A percentile compares a stretch with the other conserved stretches of the same genome.
These are phyloP conservation scores for Aspergillus funiculosus DNA, from an alignment of 495 filamentous ascomycete genomes.

Conservation along the genomic window DNA sequence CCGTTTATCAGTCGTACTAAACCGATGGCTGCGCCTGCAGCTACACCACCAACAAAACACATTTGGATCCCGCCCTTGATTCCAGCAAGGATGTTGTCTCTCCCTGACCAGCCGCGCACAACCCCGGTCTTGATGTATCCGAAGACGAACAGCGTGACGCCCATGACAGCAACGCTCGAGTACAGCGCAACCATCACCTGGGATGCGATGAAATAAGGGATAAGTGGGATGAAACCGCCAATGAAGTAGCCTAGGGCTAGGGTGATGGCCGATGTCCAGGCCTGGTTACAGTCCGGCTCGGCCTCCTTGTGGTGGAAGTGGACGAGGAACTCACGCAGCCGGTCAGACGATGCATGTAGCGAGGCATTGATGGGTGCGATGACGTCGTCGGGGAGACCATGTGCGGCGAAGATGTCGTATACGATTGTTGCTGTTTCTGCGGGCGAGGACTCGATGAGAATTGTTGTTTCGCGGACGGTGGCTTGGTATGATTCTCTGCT, in stretches of 20 bases:
- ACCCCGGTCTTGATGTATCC: constrained; percentile 65
- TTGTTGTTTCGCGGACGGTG: constrained; percentile 40
- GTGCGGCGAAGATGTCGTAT: constrained; percentile 46
- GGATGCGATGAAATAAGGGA: constrained; percentile 65
- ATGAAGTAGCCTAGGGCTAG: constrained; percentile 68
- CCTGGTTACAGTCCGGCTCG: constrained; percentile 46
- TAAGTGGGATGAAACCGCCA: constrained; percentile 64
- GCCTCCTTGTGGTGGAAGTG: constrained; percentile 51
- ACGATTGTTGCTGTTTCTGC: constrained; percentile 39
- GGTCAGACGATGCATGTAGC: constrained; percentile 41
- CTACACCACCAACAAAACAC: constrained; percentile 59
- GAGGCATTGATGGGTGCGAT: constrained; percentile 40
- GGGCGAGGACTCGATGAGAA: constrained; percentile 35
- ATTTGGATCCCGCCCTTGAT: constrained; percentile 54
- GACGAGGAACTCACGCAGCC: constrained; percentile 52
- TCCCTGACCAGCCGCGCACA: constrained; percentile 35
- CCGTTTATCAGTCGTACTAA: constrained; percentile 47
- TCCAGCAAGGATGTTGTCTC: constrained; percentile 37
- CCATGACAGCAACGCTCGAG: constrained; percentile 65
- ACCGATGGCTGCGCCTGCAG: constrained; percentile 59
- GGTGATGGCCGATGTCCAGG: constrained; percentile 53
- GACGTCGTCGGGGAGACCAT: constrained; percentile 40
- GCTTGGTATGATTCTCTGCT: constrained; percentile 44
- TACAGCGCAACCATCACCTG: constrained; percentile 54
- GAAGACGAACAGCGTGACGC: constrained; percentile 61